These are phyloP conservation scores for Sindora glabra DNA, from an alignment of 306 rosid genomes.

Conservation along the genomic window DNA sequence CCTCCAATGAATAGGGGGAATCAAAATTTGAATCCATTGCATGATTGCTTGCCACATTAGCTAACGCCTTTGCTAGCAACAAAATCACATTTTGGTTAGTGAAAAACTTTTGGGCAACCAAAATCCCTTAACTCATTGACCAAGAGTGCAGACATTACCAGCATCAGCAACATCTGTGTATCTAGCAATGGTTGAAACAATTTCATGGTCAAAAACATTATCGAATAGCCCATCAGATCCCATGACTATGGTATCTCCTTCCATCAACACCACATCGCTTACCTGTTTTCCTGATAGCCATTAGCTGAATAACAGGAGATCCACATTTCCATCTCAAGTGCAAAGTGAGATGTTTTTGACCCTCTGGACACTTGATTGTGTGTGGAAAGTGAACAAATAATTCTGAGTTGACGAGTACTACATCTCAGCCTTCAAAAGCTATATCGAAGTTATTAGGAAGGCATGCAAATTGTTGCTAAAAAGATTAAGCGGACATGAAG, in stretches of 20 bases:
- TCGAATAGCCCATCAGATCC: conserved; percentile 87
- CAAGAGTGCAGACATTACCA: conserved; percentile 46
- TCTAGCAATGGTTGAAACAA: conserved; percentile 32
- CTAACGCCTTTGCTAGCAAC: conserved; percentile 86
- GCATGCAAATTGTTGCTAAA: not conserved
- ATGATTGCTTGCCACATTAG: conserved; percentile 74
- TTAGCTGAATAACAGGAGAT: conserved; percentile 16
- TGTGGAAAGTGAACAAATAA: not conserved
- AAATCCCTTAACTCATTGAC: not conserved
- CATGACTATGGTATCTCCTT: conserved; percentile 71
- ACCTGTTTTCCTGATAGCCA: conserved; percentile 40
- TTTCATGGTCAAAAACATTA: conserved; percentile 71
- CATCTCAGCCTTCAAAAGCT: not conserved
- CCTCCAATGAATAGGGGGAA: conserved; percentile 85
- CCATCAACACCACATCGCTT: conserved; percentile 48
- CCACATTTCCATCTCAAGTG: not conserved
- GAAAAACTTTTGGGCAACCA: not conserved
- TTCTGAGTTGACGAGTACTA: not conserved
- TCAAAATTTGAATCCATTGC: conserved; percentile 42
- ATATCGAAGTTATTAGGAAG: not conserved
- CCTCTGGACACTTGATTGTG: not conserved
- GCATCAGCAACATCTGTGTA: conserved; percentile 56
- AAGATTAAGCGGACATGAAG: not conserved
- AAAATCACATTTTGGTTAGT: conserved; percentile 24
- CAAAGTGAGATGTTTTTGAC: not conserved